Conservation (phyloP, 495 filamentous ascomycete genomes). For the Cercophora sp. region DNA sequence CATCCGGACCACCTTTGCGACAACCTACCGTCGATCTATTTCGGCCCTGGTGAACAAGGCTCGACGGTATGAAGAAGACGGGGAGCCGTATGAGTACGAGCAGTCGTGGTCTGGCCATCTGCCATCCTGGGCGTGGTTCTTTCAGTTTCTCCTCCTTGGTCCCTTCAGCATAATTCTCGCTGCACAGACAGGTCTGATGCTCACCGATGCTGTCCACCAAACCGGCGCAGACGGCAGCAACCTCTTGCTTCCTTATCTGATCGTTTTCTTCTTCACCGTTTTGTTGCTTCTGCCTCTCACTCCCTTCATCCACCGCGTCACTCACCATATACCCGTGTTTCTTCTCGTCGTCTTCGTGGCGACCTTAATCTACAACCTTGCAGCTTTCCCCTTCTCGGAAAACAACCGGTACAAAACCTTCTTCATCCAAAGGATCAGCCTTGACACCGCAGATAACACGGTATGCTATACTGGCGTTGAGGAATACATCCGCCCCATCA, state of each 20-base stretch:
- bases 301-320: slow-evolving; percentile 84
- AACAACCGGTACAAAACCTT: slow-evolving; percentile 77
- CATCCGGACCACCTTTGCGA: slow-evolving; percentile 69
- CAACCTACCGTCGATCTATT: slow-evolving; percentile 50
- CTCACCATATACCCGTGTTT: slow-evolving; percentile 74
- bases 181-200: slow-evolving; percentile 69
- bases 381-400: slow-evolving; percentile 82
- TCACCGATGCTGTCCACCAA: slow-evolving; percentile 68
- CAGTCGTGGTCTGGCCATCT: slow-evolving; percentile 79
- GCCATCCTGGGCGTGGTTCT: slow-evolving; percentile 78
- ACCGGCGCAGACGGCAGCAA: slow-evolving; percentile 75
- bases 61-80: slow-evolving; percentile 22
- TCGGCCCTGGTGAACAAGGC: slow-evolving; percentile 35
- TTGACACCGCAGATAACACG: slow-evolving; percentile 64
- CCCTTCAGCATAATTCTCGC: slow-evolving; percentile 72
- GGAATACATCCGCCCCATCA: slow-evolving; percentile 63
- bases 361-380: slow-evolving; percentile 82
- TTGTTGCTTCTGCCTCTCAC: slow-evolving; percentile 72
- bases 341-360: slow-evolving; percentile 68
- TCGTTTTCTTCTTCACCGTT: slow-evolving; percentile 61
- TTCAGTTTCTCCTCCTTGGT: slow-evolving; percentile 76
- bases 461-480: slow-evolving; percentile 70
- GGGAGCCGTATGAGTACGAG: slow-evolving; percentile 64
- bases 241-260: slow-evolving; percentile 63
- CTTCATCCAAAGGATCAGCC: slow-evolving; percentile 77